Conservation (phyloP, 73 alveolate species). For the Uronychia binucleata region DNA sequence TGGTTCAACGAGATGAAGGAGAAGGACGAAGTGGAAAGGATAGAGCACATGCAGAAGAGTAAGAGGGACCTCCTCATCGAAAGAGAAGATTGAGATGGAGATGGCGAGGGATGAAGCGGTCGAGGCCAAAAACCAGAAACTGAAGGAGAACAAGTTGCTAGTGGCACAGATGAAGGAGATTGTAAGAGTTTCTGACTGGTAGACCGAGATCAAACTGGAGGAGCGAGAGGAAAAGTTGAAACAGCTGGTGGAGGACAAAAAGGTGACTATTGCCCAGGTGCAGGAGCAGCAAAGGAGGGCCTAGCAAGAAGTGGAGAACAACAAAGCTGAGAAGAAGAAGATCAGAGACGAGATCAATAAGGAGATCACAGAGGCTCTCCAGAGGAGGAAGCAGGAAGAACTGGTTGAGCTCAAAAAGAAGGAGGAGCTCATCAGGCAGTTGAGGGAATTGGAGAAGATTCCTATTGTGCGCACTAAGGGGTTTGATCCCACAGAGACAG, state of each 20-base stretch:
- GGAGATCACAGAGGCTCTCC: constrained; percentile 86
- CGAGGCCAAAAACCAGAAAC: constrained; percentile 90
- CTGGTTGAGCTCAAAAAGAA: constrained; percentile 84
- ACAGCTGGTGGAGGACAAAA: constrained; percentile 68
- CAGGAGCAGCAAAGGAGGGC: constrained; percentile 84
- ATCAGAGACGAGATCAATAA: constrained; percentile 89
- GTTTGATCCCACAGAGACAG: constrained; percentile 98
- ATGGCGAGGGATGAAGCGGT: constrained; percentile 97
- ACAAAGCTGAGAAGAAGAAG: constrained; percentile 80
- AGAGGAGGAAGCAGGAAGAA: constrained; percentile 91
- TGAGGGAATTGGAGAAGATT: constrained; percentile 94
- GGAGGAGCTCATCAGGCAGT: constrained; percentile 95
- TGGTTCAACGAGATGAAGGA: constrained; percentile 93
- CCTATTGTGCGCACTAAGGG: constrained; percentile 97
- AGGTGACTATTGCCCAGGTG: constrained; percentile 81
- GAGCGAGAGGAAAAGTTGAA: constrained; percentile 78
- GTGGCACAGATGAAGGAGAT: constrained; percentile 88
- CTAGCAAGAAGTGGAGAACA: constrained; percentile 71
- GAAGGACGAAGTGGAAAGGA: constrained; percentile 90
- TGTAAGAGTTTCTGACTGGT: background rate
- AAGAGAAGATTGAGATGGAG: constrained; percentile 96
- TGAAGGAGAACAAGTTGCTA: constrained; percentile 84
- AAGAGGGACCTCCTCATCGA: background rate
- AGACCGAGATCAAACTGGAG: constrained; percentile 68
- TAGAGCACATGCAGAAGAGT: constrained; percentile 91